A percentile compares a stretch with the other conserved stretches of the same genome.
Evolutionary conservation across 208 protist genomes (phyloP).

Genomic region (Acanthamoeba pearcei): DNA sequence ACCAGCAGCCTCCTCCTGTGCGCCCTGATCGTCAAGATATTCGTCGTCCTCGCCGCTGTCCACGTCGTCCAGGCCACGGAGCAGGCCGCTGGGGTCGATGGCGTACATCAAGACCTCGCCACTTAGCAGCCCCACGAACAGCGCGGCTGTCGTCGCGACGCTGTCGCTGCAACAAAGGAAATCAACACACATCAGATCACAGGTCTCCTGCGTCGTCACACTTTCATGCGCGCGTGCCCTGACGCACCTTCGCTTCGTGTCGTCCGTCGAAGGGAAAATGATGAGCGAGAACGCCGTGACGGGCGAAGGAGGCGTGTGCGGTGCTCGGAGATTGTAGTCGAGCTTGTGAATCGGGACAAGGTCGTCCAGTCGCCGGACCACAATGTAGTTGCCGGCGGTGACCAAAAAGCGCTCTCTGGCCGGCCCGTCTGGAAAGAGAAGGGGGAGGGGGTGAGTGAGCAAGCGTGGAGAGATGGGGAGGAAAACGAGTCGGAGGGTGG

Average conservation of each 20-base stretch:
- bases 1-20: no score
- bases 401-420: slow-evolving; percentile 7
- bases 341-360: slow-evolving; percentile 38
- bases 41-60: not conserved
- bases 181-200: not conserved
- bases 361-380: slow-evolving; percentile 41
- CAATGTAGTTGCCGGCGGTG: slow-evolving; percentile 33
- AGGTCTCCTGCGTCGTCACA: not conserved
- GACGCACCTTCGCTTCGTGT: slow-evolving; percentile 4
- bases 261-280: slow-evolving; percentile 1
- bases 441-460: not conserved
- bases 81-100: slow-evolving; percentile 22
- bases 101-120: slow-evolving; percentile 53
- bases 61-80: slow-evolving; percentile 9
- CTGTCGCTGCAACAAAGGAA: not conserved
- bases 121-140: slow-evolving; percentile 43
- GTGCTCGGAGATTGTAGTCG: slow-evolving; percentile 42
- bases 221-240: not conserved
- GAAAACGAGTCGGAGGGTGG: not conserved
- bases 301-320: slow-evolving; percentile 49
- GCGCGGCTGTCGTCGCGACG: not conserved
- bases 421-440: not conserved
- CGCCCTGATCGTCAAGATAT: not conserved
- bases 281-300: slow-evolving; percentile 34
- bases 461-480: not conserved